Base-by-base conservation (phyloP, 1,139 yeast genomes). In the Saccharomyces hybrid region DNA sequence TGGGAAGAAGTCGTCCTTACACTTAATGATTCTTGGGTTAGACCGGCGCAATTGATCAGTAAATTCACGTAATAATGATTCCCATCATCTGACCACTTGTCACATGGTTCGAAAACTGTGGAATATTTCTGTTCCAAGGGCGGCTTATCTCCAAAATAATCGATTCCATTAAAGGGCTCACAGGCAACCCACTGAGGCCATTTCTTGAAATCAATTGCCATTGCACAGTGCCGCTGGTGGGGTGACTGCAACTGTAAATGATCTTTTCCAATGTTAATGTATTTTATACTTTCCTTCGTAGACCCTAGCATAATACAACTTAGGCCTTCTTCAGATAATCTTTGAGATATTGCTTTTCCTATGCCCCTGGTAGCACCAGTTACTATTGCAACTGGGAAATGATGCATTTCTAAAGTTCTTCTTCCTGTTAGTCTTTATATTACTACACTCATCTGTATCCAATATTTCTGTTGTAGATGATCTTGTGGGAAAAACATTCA, bases 301-400 rank as follows among this genome's bases (percentile, higher is more conserved):
- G 95, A 71, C 0, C 96, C 83, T 7, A 88, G 62, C 16, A 88
- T 69, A 0, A 87, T 76, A 11, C 88, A 75, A 16, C 78, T 76
- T 26, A 85, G 79, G 1, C 97, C 97, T 48, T 78, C 67, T 0
- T 62, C 51, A 0, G 96, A 84, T 34, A 91, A 73, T 52, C 68
- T 70, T 46, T 71, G 64, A 0, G 93, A 84, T 16, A 91, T 79
- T 0, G 83, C 82, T 4, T 77, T 72, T 0, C 99, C 99, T 29
- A 91, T 75, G 0, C 98, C 98, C 60, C 82, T 74, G 0, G 97
- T 87, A 0, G 89, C 97, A 0, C 99, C 99, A 0, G 97, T 90
- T 1, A 91, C 72, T 3, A 86, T 61, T 0, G 88, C 90, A 6
- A 66, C 68, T 0, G 67, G 66, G 3, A 55, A 29, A 6, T 47